Conservation (phyloP, 2,329 filamentous ascomycete species). For the Ilyonectria sp. region DNA sequence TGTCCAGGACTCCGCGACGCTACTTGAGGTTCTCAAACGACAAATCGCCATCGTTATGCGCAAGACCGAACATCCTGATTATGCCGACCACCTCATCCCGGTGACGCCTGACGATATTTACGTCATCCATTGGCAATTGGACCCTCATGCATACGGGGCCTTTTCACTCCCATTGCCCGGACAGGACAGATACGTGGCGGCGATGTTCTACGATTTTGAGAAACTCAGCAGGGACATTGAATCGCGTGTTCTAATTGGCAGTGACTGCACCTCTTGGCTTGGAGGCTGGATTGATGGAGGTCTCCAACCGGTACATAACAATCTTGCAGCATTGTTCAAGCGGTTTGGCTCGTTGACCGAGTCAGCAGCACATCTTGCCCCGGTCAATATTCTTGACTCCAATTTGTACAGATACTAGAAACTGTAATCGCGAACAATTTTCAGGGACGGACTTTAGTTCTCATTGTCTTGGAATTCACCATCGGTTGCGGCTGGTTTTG, state of each 20-base stretch:
- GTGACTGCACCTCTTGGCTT: not conserved
- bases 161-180: not conserved
- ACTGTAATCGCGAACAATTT: too few relatives aligned
- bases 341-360: not conserved
- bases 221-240: not conserved
- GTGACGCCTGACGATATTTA: not conserved
- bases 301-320: constrained; percentile 1
- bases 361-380: not conserved
- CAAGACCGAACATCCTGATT: not conserved
- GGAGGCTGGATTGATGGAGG: not conserved
- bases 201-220: constrained; percentile 3
- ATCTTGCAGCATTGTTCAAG: not conserved
- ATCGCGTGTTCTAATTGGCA: not conserved
- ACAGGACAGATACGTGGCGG: not conserved
- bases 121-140: not conserved
- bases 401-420: not conserved
- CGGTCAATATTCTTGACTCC: not conserved
- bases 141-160: not conserved
- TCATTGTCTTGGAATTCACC: too few relatives aligned
- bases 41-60: constrained; percentile 2
- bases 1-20: not conserved
- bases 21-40: not conserved
- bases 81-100: not conserved
- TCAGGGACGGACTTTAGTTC: too few relatives aligned
- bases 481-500: too few relatives aligned